Conservation (phyloP, 2,329 filamentous ascomycete species). For the Sphaceloma murrayae region DNA sequence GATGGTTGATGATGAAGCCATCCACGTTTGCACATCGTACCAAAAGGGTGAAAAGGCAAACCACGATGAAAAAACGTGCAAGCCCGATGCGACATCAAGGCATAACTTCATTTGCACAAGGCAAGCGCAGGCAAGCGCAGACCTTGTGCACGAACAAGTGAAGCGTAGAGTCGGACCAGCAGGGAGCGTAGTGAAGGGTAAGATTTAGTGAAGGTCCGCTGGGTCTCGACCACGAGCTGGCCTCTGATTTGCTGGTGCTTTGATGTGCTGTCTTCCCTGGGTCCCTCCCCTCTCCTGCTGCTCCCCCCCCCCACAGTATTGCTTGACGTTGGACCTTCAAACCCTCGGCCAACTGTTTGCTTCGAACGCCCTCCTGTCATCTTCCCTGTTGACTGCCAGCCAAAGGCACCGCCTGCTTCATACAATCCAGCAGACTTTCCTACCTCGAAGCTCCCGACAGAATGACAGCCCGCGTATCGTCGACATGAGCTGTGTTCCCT, state of each 20-base stretch:
- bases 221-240: conserved; percentile 11
- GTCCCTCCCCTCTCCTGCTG: too few species aligned
- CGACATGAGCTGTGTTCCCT: conserved; percentile 10
- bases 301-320: conserved; percentile 15
- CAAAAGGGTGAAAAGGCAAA: too few species aligned
- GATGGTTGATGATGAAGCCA: background rate
- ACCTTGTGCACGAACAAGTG: too few species aligned
- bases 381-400: background rate
- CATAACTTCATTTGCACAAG: too few species aligned
- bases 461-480: background rate
- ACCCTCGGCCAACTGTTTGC: conserved; percentile 12
- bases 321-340: conserved; percentile 15
- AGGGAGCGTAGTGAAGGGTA: too few species aligned
- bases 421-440: background rate
- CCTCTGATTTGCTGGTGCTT: conserved; percentile 1
- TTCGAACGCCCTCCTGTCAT: conserved; percentile 7
- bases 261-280: conserved; percentile 7
- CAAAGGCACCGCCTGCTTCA: background rate
- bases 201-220: too few species aligned
- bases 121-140: too few species aligned
- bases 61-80: background rate
- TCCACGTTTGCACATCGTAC: conserved; percentile 13
- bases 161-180: conserved; percentile 6
- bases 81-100: too few species aligned
- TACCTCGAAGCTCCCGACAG: background rate